Conservation (phyloP, 352 stramenopile species). For the Pythium phragmiticola region DNA sequence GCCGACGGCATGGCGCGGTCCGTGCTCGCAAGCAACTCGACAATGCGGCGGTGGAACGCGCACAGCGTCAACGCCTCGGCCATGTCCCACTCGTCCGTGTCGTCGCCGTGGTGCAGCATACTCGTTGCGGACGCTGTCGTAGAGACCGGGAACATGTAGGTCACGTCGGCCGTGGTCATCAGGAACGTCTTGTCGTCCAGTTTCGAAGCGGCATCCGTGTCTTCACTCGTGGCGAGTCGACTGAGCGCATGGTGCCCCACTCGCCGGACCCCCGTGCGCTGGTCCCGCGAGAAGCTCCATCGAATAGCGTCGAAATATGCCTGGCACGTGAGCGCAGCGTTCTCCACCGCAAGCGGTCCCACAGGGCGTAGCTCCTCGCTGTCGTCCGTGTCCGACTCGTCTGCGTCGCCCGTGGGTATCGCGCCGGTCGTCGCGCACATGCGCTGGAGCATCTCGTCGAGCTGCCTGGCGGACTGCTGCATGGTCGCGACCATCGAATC, state of each 20-base stretch:
- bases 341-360: not conserved
- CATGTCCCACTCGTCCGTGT: constrained; percentile 16
- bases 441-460: constrained; percentile 55
- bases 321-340: not conserved
- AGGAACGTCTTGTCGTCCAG: not conserved
- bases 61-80: constrained; percentile 1
- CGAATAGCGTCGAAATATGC: constrained; percentile 19
- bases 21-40: not conserved
- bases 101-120: not conserved
- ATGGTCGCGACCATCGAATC: constrained; percentile 27
- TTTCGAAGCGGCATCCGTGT: not conserved
- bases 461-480: constrained; percentile 27
- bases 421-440: constrained; percentile 25
- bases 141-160: constrained; percentile 14
- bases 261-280: not conserved
- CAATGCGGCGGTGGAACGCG: constrained; percentile 12
- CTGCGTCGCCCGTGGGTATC: not conserved
- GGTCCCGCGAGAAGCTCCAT: constrained; percentile 1
- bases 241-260: not conserved
- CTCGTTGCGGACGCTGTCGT: not conserved
- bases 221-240: not conserved
- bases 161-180: constrained; percentile 3
- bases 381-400: constrained; percentile 1
- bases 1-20: constrained; percentile 14
- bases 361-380: not conserved